These are phyloP conservation scores for Aureobasidium sp. DNA, from an alignment of 2,329 filamentous ascomycete genomes.

Conservation along the genomic window DNA sequence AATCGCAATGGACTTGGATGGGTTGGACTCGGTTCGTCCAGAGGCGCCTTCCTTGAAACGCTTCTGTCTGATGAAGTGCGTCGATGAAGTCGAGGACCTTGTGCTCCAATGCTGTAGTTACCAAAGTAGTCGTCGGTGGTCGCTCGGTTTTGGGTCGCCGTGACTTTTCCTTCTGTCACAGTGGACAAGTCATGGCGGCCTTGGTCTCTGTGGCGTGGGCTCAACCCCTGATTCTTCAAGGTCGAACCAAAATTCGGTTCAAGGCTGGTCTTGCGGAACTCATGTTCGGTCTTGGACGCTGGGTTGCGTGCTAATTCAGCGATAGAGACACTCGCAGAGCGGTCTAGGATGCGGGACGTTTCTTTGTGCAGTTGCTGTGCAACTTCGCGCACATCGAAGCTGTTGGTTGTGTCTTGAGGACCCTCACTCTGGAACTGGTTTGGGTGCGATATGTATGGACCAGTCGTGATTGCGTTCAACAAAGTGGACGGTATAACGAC, in stretches of 20 bases:
- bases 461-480: neutral
- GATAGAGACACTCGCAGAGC: constrained; percentile 1
- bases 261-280: constrained; percentile 10
- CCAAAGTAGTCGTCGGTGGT: neutral
- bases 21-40: neutral
- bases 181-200: neutral
- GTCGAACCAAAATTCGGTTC: neutral
- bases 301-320: neutral
- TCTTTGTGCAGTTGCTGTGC: neutral
- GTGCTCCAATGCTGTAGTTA: neutral
- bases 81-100: neutral
- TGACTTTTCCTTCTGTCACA: neutral
- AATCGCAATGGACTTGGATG: neutral
- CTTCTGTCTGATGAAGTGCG: neutral
- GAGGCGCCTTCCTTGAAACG: neutral
- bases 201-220: neutral
- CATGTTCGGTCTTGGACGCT: neutral
- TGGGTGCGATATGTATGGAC: neutral
- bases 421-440: neutral
- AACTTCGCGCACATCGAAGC: neutral
- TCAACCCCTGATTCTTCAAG: neutral
- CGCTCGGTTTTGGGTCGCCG: neutral
- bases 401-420: neutral
- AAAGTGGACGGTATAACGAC: neutral
- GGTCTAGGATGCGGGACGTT: neutral